phyloP scores from a whole-genome alignment of 1,284 basidiomycete genomes.

The Porogramme epimiltina region DNA sequence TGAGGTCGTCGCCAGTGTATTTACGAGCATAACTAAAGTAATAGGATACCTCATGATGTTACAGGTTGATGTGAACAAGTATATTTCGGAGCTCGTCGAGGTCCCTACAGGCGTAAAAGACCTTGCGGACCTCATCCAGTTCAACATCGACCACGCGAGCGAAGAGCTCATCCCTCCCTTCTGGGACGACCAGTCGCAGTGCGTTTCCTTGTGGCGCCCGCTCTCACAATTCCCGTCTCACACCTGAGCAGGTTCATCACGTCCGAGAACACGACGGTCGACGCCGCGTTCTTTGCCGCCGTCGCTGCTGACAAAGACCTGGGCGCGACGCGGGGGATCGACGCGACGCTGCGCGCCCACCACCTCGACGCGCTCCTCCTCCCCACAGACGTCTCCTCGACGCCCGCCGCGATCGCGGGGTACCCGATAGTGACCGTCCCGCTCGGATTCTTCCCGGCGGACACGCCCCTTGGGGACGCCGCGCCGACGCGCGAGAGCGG shows the following conservation, averaged over 20 bases:
- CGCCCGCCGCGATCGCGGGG: constrained; percentile 50
- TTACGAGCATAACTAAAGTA: not conserved
- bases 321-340: constrained; percentile 45
- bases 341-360: constrained; percentile 42
- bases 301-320: constrained; percentile 38
- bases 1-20: constrained; percentile 25
- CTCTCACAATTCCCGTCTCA: not conserved
- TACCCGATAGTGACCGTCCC: constrained; percentile 67
- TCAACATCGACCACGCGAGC: constrained; percentile 43
- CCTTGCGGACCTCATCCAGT: constrained; percentile 29
- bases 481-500: constrained; percentile 48
- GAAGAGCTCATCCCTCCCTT: constrained; percentile 43
- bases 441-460: constrained; percentile 60
- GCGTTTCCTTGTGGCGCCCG: no score
- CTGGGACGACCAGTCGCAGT: constrained; percentile 43
- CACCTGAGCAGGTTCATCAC: constrained; percentile 40
- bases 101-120: constrained; percentile 39
- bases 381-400: constrained; percentile 46
- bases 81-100: constrained; percentile 34
- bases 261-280: constrained; percentile 37
- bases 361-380: constrained; percentile 58
- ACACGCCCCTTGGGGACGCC: constrained; percentile 35
- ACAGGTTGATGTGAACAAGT: constrained; percentile 38
- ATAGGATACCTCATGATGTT: not conserved
- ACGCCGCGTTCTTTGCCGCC: constrained; percentile 42